Conservation (phyloP, 805 yeast genomes). For the Limtongia smithiae region DNA sequence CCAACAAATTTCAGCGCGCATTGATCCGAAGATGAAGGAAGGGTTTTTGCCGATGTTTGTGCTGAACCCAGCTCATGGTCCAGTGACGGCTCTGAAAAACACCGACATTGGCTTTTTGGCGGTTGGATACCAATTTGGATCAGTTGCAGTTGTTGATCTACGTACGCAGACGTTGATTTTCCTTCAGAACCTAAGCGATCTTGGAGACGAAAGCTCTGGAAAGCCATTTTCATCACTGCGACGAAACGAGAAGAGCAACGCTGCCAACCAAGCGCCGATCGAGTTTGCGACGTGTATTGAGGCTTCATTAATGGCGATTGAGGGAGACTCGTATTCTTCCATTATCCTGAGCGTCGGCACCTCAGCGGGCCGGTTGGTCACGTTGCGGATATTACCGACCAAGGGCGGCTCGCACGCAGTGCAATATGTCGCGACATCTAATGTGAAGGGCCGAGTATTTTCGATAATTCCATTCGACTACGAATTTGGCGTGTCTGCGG, state of each 20-base stretch:
- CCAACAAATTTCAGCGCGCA: constrained; percentile 11
- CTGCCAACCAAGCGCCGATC: constrained; percentile 5
- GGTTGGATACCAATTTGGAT: constrained; percentile 73
- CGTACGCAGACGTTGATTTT: constrained; percentile 53
- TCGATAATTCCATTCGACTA: constrained; percentile 57
- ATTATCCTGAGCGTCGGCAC: constrained; percentile 75
- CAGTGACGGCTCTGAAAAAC: constrained; percentile 59
- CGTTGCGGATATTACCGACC: constrained; percentile 63
- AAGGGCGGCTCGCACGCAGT: constrained; percentile 59
- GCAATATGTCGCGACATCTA: constrained; percentile 47
- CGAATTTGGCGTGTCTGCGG: constrained; percentile 59
- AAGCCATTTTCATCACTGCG: background rate
- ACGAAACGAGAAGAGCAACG: background rate
- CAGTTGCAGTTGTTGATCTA: constrained; percentile 67
- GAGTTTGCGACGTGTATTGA: constrained; percentile 55
- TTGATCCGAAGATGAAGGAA: constrained; percentile 35
- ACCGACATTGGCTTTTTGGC: constrained; percentile 83
- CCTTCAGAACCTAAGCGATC: constrained; percentile 13
- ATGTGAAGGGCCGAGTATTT: constrained; percentile 51
- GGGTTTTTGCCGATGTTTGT: constrained; percentile 61
- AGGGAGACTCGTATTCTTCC: constrained; percentile 67
- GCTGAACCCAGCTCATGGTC: constrained; percentile 44
- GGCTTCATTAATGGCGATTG: constrained; percentile 67
- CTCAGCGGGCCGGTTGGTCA: constrained; percentile 62
- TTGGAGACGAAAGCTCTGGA: constrained; percentile 4